phyloP scores from a whole-genome alignment of 176 grass and related monocot species.

The bread wheat (Triticum aestivum) region IWGSC_CS_RefSeq_v2.1 NC_057795.1:569566697-569567196 shows the following conservation, averaged over 20 bases:
- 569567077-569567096: not conserved
- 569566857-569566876: not conserved
- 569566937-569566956: not conserved
- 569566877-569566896: not conserved
- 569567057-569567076: not conserved
- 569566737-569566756: not conserved
- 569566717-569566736: not conserved
- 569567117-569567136: conserved; percentile 83
- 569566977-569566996: conserved; percentile 4
- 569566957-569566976: not conserved
- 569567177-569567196: conserved; percentile 85
- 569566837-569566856: not conserved
- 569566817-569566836: not conserved
- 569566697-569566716: not conserved
- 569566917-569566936: not conserved
- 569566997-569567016: not conserved
- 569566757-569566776: not conserved
- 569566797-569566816: not conserved
- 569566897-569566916: not conserved
- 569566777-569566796: not conserved
- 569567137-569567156: conserved; percentile 92
- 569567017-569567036: conserved; percentile 1
- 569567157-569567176: conserved; percentile 82
- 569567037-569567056: not conserved
- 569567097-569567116: conserved; percentile 52